These are phyloP conservation scores for Penstemon barbatus DNA, from an alignment of 257 asterid genomes.

Conservation along the genomic window DNA sequence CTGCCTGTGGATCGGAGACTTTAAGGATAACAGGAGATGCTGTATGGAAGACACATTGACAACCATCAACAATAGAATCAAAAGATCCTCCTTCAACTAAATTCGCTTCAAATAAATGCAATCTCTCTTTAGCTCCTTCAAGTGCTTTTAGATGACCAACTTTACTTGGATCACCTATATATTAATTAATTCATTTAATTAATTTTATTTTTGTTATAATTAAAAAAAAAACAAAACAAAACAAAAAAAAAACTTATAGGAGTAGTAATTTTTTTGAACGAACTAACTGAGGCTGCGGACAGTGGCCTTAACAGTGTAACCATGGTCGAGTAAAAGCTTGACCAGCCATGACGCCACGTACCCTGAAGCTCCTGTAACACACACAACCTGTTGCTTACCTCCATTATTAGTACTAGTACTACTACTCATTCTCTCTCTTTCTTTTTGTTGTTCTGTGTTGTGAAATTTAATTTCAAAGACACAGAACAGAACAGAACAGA, in stretches of 20 bases:
- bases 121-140: slow-evolving; percentile 40
- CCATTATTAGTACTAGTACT: too few relatives aligned
- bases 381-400: slow-evolving; percentile 15
- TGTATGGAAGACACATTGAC: slow-evolving; percentile 41
- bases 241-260: too few relatives aligned
- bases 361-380: slow-evolving; percentile 37
- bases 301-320: slow-evolving; percentile 42
- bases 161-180: slow-evolving; percentile 31
- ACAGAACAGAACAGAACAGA: too few relatives aligned
- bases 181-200: too few relatives aligned
- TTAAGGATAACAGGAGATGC: slow-evolving; percentile 35
- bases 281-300: slow-evolving; percentile 35
- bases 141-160: slow-evolving; percentile 28
- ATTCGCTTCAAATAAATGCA: slow-evolving; percentile 29
- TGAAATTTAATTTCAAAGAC: too few relatives aligned
- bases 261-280: not conserved
- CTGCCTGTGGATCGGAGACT: slow-evolving; percentile 31
- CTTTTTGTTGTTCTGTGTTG: too few relatives aligned
- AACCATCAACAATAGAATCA: slow-evolving; percentile 33
- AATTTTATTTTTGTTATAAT: too few relatives aligned
- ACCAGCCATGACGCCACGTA: slow-evolving; percentile 47
- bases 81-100: slow-evolving; percentile 35
- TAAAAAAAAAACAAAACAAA: too few relatives aligned
- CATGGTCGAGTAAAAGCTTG: slow-evolving; percentile 37
- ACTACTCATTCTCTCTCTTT: too few relatives aligned